Conservation (phyloP, 805 yeast genomes). For the Kodamaea leandrae region DNA sequence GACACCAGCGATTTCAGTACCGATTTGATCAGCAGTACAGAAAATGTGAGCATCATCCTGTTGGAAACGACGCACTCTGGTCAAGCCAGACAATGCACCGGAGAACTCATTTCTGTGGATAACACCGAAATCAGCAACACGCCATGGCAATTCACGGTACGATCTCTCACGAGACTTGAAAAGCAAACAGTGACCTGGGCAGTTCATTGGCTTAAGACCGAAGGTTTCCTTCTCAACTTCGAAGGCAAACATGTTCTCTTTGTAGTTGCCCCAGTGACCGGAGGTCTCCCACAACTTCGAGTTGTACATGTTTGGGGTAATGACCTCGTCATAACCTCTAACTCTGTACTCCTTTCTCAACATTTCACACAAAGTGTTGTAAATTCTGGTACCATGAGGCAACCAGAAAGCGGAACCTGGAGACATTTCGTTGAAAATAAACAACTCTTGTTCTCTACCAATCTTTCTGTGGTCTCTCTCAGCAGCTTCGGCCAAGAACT, state of each 20-base stretch:
- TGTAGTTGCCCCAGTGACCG: conserved; percentile 98
- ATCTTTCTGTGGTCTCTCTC: conserved; percentile 94
- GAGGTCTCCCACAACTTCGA: conserved; percentile 97
- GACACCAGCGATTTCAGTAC: conserved; percentile 74
- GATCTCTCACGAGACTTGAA: conserved; percentile 92
- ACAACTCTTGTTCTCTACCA: conserved; percentile 95
- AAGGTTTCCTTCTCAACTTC: conserved; percentile 94
- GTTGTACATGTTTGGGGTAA: conserved; percentile 98
- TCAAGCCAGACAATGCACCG: conserved; percentile 87
- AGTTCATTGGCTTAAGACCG: conserved; percentile 93
- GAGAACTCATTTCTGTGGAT: conserved; percentile 95
- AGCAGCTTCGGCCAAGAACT: conserved; percentile 94
- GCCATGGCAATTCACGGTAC: conserved; percentile 96
- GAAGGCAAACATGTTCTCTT: conserved; percentile 95
- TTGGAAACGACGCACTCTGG: conserved; percentile 98
- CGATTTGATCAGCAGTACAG: conserved; percentile 91
- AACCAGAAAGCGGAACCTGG: conserved; percentile 99
- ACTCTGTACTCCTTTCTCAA: conserved; percentile 80
- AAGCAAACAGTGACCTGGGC: conserved; percentile 91
- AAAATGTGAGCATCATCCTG: conserved; percentile 99
- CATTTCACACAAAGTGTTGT: conserved; percentile 79
- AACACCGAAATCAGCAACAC: conserved; percentile 98
- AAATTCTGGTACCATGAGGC: conserved; percentile 98
- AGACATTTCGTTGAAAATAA: conserved; percentile 92
- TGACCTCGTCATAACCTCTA: conserved; percentile 97